A percentile compares a stretch with the other conserved stretches of the same genome.
Evolutionary conservation across 73 alveolate species (phyloP).

Genomic region (Paramecium biaurelia): DNA sequence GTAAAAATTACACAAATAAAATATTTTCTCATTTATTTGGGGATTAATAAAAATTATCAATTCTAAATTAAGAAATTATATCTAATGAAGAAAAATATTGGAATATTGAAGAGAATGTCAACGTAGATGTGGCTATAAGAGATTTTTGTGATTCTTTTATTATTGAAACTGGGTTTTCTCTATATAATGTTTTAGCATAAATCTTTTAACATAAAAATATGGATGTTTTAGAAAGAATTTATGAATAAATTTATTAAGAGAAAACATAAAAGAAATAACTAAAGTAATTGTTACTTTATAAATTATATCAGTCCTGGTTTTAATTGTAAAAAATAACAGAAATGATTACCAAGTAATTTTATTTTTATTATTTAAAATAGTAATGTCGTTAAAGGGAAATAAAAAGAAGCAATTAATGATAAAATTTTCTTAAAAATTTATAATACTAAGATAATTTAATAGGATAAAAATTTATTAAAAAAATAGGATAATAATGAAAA

Average conservation of each 20-base stretch:
- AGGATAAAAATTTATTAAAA: not conserved
- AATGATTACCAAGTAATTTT: not conserved
- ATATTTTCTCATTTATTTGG: slow-evolving; percentile 31
- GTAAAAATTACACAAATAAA: slow-evolving; percentile 11
- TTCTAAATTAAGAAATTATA: not conserved
- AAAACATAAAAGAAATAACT: not conserved
- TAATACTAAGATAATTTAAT: not conserved
- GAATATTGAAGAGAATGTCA: not conserved
- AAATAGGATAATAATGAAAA: not conserved
- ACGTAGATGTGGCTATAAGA: not conserved
- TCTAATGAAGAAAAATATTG: not conserved
- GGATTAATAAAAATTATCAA: not conserved
- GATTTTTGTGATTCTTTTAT: slow-evolving; percentile 39
- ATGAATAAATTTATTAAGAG: not conserved
- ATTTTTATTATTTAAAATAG: not conserved
- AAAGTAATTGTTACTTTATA: not conserved
- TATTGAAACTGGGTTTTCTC: slow-evolving; percentile 48
- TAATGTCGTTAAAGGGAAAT: not conserved
- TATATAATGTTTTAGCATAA: slow-evolving; percentile 13
- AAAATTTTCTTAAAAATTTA: not conserved
- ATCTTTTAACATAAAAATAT: not conserved
- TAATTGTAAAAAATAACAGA: not conserved
- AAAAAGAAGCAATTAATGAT: not conserved
- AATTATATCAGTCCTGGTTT: not conserved
- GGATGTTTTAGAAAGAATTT: slow-evolving; percentile 42